Evolutionary conservation across 805 yeast species (phyloP).

Genomic region (Wickerhamomyces canadensis): DNA sequence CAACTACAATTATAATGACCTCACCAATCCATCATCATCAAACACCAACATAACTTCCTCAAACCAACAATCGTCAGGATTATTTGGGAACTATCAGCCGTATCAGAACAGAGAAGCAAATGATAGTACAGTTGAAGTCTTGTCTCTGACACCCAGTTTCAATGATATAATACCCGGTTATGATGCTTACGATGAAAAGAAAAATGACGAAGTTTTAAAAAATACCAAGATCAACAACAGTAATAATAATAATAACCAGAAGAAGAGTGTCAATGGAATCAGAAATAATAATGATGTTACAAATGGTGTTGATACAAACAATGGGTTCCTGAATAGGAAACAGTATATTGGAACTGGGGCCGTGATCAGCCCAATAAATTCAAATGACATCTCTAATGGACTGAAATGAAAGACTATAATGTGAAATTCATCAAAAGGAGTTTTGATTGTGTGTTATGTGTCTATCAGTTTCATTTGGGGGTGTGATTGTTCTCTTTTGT

Average conservation of each 20-base stretch:
- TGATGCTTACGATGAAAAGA: neutral
- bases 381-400: too few species aligned
- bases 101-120: conserved; percentile 3
- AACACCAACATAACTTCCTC: too few species aligned
- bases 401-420: too few species aligned
- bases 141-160: conserved; percentile 35
- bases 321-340: too few species aligned
- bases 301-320: too few species aligned
- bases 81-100: conserved; percentile 6
- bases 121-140: conserved; percentile 28
- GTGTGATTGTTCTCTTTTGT: too few species aligned
- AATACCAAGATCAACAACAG: neutral
- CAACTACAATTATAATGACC: neutral
- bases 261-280: neutral
- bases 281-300: neutral
- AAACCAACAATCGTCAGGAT: neutral
- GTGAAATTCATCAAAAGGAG: too few species aligned
- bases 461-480: too few species aligned
- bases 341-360: neutral
- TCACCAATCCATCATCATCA: too few species aligned
- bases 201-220: conserved; percentile 2
- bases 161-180: conserved; percentile 28
- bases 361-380: too few species aligned
- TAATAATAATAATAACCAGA: neutral
- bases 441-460: too few species aligned